Evolutionary conservation across 2,329 filamentous ascomycete species (phyloP), one percentile per base, ranked within the genome.

Genomic region (Colletotrichum cordylinicola): DNA sequence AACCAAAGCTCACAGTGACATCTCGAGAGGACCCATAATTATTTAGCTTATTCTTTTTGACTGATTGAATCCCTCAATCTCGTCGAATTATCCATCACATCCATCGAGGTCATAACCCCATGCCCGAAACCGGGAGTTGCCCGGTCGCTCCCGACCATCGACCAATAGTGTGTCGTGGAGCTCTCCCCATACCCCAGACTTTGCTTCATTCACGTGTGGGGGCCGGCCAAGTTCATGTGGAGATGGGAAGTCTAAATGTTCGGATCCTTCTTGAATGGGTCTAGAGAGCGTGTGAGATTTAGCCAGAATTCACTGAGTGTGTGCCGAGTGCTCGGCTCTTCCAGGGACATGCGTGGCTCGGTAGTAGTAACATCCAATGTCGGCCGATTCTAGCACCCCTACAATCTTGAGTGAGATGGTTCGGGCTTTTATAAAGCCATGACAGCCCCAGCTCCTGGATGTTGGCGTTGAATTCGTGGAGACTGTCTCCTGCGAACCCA

Each of bases 101-200:
- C 37, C 13, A n/a, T 21, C 18, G 29, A 39, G 16, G 37, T 21
- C 58, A 16, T 6, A 55, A 8, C 15, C 29, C n/a, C 56, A 21
- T 37, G 56, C n/a, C 18, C 31, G 6, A 29, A 15, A 29, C 39
- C 39, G 60, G 68, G 68, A 70, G 37, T 35, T 70, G 39, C n/a
- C 60, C 15, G 43, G 29, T 29, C 10, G 39, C 16, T 55, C n/a
- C 10, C 39, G 21, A 15, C 16, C 15, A 21, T 8, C 31, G 58
- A 43, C 43, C 68, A 65, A 70, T 65, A 2, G 21, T n/a, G 29
- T 37, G 16, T 21, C 27, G 15, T 39, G 8, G 8, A 27, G 68
- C 39, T n/a, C 8, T 24, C 68, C 31, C 68, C 68, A 29, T 71
- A 71, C 68, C 68, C 67, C 67, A 27, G 67, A 70, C 29, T 70